These are phyloP conservation scores for Kluyveromyces siamensis DNA, from an alignment of 805 yeast species.

Conservation along the genomic window DNA sequence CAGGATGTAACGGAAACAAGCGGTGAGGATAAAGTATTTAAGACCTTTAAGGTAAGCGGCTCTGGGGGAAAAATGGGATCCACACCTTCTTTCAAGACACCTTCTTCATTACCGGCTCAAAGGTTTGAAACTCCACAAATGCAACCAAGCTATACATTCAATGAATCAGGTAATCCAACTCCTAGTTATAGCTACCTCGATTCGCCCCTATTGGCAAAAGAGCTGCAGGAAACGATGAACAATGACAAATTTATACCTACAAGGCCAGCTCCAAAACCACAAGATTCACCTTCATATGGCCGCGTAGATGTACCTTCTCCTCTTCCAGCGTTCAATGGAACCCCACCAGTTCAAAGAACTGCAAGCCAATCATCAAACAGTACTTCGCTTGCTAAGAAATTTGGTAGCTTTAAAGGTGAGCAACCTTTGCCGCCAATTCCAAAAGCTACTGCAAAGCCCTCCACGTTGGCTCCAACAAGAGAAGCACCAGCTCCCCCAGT, in stretches of 20 bases:
- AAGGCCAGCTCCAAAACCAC: conserved; percentile 63
- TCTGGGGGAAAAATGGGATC: conserved; percentile 19
- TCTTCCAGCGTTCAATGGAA: conserved; percentile 10
- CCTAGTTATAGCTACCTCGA: conserved; percentile 8
- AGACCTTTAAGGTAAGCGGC: conserved; percentile 28
- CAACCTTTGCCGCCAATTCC: conserved; percentile 22
- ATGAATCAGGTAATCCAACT: neutral
- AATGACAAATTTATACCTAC: conserved; percentile 45
- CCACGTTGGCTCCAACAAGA: neutral
- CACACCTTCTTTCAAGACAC: conserved; percentile 29
- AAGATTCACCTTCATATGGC: conserved; percentile 16
- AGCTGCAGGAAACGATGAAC: conserved; percentile 22
- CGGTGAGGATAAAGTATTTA: conserved; percentile 34
- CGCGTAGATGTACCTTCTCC: conserved; percentile 21
- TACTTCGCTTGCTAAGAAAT: conserved; percentile 9
- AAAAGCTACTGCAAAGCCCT: neutral
- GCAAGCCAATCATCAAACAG: conserved; percentile 12
- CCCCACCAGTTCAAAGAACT: conserved; percentile 8
- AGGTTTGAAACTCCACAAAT: conserved; percentile 8
- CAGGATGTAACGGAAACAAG: conserved; percentile 43
- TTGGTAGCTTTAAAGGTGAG: conserved; percentile 14
- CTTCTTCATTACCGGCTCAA: conserved; percentile 15
- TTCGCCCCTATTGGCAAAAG: conserved; percentile 14
- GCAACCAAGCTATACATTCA: neutral
- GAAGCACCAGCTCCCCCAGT: conserved; percentile 1